These are phyloP conservation scores for Gracilaria gracilis DNA, from an alignment of 23 red algal species.

Conservation along the genomic window DNA sequence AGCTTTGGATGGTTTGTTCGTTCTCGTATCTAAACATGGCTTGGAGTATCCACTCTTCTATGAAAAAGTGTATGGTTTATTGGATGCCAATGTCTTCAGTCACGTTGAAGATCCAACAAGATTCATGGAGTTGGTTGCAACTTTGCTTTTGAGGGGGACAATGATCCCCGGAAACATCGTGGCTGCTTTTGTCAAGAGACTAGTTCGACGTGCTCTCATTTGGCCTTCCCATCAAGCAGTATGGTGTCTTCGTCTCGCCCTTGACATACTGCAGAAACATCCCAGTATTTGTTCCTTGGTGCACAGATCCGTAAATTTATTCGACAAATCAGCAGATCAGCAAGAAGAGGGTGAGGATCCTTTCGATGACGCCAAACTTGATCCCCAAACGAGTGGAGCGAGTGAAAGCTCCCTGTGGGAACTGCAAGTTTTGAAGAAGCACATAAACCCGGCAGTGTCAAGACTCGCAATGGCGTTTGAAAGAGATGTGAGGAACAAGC, in stretches of 20 bases:
- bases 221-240: slow-evolving; percentile 58
- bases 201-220: slow-evolving; percentile 67
- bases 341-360: slow-evolving; percentile 49
- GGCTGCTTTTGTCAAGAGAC: slow-evolving; percentile 85
- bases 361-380: slow-evolving; percentile 74
- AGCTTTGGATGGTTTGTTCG: slow-evolving; percentile 75
- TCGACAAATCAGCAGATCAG: slow-evolving; percentile 22
- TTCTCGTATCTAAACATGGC: slow-evolving; percentile 72
- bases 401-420: slow-evolving; percentile 88
- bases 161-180: slow-evolving; percentile 71
- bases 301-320: slow-evolving; percentile 69
- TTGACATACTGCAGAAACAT: slow-evolving; percentile 82
- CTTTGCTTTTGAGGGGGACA: slow-evolving; percentile 52
- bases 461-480: slow-evolving; percentile 60
- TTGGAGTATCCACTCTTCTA: slow-evolving; percentile 95
- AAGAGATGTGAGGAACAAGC: slow-evolving; percentile 58
- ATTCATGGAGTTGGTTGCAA: slow-evolving; percentile 71
- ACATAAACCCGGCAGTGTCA: slow-evolving; percentile 77
- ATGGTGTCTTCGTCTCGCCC: slow-evolving; percentile 86
- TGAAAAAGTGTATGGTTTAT: slow-evolving; percentile 70
- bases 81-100: slow-evolving; percentile 63
- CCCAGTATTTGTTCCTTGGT: slow-evolving; percentile 79
- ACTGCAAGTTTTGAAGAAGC: slow-evolving; percentile 67
- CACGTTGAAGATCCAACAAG: slow-evolving; percentile 7
- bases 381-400: slow-evolving; percentile 61